Evolutionary conservation across 192 early-diverging fungal species (phyloP), one percentile per base, ranked within the genome.

Genomic region (Backusella tuberculispora): DNA sequence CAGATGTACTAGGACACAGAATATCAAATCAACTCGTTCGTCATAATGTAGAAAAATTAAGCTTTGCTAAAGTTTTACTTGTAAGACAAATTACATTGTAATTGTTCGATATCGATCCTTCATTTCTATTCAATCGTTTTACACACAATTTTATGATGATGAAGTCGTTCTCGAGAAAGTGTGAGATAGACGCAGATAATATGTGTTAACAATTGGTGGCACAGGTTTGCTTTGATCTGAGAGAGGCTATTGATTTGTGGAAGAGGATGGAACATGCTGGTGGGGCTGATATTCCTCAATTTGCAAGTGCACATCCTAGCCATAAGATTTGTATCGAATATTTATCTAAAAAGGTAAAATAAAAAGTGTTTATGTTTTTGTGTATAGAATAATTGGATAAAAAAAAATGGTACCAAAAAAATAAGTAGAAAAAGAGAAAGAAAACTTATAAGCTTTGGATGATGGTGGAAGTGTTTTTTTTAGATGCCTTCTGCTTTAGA

Each of bases 1-100:
- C 97, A 7, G 93, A 96, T 0, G 95, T 99, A 2, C 77, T 99
- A 24, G 93, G 95, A 2, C 97, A 99, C 77, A 96, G 98, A 80
- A 92, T 96, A 69, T 95, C 93, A 0, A 96, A 99, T 83, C 93
- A 95, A 72, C 46, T 96, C 15, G 96, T 95, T 0, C 89, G 95
- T 21, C 97, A 99, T 79, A 88, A 88, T 38, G 95, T 92, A 4
- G 97, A 99, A 67, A 95, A 96, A 75, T 82, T 97, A 63, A 94
- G 92, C 41, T 90, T 88, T 56, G 78, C 85, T 13, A 92, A 90
- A 74, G 79, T 95, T 8, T 29, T 90, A 0, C 42, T 89, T 15
- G 50, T 92, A 17, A 12, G 87, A 5, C 89, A 90, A 63, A 7
- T 94, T 12, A 63, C 91, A 4, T 69, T 92, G 4, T 78, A 86